Evolutionary conservation across 192 early-diverging fungal genomes (phyloP).

Genomic region (Backusella morwellensis): DNA sequence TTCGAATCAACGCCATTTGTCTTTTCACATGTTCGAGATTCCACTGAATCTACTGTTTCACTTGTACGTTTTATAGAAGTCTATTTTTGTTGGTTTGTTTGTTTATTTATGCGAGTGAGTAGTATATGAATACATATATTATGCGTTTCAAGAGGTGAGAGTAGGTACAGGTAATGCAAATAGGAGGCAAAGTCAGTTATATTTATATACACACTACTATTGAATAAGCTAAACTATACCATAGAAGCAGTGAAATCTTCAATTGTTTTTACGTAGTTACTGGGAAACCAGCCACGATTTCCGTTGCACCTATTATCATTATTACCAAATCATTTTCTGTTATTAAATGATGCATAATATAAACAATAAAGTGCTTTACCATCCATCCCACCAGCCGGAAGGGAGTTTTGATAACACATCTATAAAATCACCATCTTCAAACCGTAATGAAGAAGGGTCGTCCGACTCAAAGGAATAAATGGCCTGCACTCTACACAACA

Average conservation of each 20-base stretch:
- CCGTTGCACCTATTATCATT: slow-evolving; percentile 47
- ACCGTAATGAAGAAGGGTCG: slow-evolving; percentile 76
- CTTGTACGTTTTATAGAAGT: neutral
- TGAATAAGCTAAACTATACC: neutral
- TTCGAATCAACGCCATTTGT: neutral
- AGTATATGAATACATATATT: neutral
- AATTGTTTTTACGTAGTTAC: slow-evolving; percentile 74
- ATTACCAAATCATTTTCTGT: neutral
- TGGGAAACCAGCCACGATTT: slow-evolving; percentile 88
- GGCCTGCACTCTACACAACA: slow-evolving; percentile 58
- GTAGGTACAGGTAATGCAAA: neutral
- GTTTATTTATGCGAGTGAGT: neutral
- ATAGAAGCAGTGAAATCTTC: slow-evolving; percentile 24
- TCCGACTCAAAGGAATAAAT: slow-evolving; percentile 84
- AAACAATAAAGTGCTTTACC: slow-evolving; percentile 20
- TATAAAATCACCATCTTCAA: slow-evolving; percentile 84
- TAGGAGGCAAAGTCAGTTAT: neutral
- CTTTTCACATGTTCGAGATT: neutral
- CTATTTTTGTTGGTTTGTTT: neutral
- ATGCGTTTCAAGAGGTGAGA: neutral
- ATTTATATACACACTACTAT: neutral
- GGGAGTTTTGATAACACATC: slow-evolving; percentile 86
- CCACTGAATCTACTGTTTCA: neutral
- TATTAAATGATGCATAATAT: neutral
- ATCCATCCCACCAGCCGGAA: slow-evolving; percentile 98